Conservation (phyloP, 2,329 filamentous ascomycete species). For the Ophiostoma sp. region DNA sequence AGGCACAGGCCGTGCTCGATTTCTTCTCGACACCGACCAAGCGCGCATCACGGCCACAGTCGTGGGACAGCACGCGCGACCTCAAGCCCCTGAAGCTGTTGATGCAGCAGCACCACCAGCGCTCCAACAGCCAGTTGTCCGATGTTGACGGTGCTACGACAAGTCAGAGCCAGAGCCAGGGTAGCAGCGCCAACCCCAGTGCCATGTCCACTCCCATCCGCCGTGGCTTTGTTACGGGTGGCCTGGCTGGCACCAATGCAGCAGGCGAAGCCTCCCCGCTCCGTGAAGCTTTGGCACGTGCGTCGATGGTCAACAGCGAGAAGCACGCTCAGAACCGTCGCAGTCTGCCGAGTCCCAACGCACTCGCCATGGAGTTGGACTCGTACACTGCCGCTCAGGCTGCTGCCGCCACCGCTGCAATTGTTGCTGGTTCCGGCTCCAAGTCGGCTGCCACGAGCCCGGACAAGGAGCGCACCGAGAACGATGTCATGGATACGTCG, state of each 20-base stretch:
- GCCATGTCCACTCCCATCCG: conserved; percentile 18
- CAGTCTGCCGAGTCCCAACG: conserved; percentile 29
- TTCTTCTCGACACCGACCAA: conserved; percentile 37
- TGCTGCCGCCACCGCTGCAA: not conserved
- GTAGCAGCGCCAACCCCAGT: conserved; percentile 9
- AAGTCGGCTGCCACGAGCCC: not conserved
- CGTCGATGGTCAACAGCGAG: conserved; percentile 21
- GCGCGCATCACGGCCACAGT: conserved; percentile 53
- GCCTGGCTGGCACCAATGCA: conserved; percentile 7
- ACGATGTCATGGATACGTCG: not conserved
- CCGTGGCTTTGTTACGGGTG: conserved; percentile 22
- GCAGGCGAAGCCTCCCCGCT: conserved; percentile 34
- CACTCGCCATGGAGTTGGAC: conserved; percentile 24
- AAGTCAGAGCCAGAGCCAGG: not conserved
- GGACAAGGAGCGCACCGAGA: conserved; percentile 13
- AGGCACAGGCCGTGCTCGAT: conserved; percentile 5
- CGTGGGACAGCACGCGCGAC: conserved; percentile 66
- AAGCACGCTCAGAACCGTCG: conserved; percentile 22
- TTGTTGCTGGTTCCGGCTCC: not conserved
- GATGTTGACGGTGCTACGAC: conserved; percentile 24
- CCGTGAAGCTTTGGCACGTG: conserved; percentile 29
- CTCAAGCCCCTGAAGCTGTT: conserved; percentile 82
- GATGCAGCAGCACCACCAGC: conserved; percentile 52
- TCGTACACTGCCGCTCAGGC: conserved; percentile 19
- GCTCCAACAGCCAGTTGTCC: conserved; percentile 35